These are phyloP conservation scores for Xylariaceae sp. DNA, from an alignment of 2,329 filamentous ascomycete genomes.

Conservation along the genomic window DNA sequence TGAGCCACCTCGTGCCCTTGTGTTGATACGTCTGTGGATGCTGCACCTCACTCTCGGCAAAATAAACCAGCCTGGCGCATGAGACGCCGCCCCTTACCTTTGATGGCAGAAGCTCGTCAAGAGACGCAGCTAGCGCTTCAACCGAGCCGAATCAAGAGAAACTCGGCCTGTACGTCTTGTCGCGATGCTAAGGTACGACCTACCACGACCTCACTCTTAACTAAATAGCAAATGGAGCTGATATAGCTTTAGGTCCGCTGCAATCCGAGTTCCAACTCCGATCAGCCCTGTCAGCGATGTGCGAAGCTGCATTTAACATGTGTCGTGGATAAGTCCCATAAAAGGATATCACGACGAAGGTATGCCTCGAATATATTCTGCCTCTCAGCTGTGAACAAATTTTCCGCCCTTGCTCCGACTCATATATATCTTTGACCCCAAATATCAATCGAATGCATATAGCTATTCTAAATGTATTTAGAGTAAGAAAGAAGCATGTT, in stretches of 20 bases:
- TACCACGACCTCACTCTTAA: background rate
- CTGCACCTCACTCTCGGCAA: conserved; percentile 12
- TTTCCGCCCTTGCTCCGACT: background rate
- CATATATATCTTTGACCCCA: background rate
- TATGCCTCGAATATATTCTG: conserved; percentile 22
- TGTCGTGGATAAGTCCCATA: conserved; percentile 43
- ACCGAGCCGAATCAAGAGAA: conserved; percentile 42
- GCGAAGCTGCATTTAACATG: conserved; percentile 39
- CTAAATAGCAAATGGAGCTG: background rate
- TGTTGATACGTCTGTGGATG: background rate
- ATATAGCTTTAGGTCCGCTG: conserved; percentile 40
- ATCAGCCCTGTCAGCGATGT: conserved; percentile 42
- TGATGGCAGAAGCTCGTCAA: conserved; percentile 36
- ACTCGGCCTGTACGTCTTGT: conserved; percentile 44
- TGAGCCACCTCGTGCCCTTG: conserved; percentile 5
- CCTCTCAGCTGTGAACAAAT: background rate
- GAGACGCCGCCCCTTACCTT: conserved; percentile 29
- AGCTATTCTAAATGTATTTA: background rate
- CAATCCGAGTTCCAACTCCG: conserved; percentile 38
- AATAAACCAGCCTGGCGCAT: conserved; percentile 17
- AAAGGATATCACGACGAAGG: conserved; percentile 43
- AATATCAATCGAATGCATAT: background rate
- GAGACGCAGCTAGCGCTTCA: conserved; percentile 29
- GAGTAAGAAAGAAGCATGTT: background rate
- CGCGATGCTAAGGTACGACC: conserved; percentile 43